Conservation (phyloP, 768 basidiomycete species). For the Suillus weaverae region DNA sequence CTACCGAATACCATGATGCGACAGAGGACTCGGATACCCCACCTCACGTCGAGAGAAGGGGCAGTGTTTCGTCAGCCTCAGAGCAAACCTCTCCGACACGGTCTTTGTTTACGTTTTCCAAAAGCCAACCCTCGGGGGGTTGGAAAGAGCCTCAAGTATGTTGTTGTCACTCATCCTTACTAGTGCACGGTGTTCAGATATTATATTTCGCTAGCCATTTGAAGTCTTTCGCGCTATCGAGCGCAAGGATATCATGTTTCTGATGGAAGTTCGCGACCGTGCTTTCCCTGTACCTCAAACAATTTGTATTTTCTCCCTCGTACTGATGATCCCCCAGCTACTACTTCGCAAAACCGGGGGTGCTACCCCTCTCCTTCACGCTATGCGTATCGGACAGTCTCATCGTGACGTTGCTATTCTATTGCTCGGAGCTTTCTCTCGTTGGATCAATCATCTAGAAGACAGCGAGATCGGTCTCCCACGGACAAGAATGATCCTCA, state of each 20-base stretch:
- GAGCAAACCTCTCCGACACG: constrained; percentile 26
- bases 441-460: constrained; percentile 87
- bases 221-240: constrained; percentile 87
- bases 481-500: constrained; percentile 70
- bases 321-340: constrained; percentile 43
- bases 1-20: constrained; percentile 21
- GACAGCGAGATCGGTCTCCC: constrained; percentile 72
- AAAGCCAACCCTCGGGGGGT: constrained; percentile 15
- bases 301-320: background rate
- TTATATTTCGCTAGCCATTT: constrained; percentile 40
- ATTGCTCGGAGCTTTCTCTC: constrained; percentile 85
- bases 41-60: constrained; percentile 12
- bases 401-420: constrained; percentile 85
- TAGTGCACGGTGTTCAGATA: background rate
- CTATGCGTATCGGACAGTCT: constrained; percentile 75
- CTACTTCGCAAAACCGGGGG: constrained; percentile 84
- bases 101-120: constrained; percentile 16
- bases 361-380: constrained; percentile 87
- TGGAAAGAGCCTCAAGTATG: constrained; percentile 60
- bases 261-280: constrained; percentile 82
- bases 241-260: constrained; percentile 72
- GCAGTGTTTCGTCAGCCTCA: constrained; percentile 17
- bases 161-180: background rate
- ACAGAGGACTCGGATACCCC: constrained; percentile 15
- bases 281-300: constrained; percentile 67